phyloP scores from a whole-genome alignment of 495 filamentous ascomycete genomes.

The Pseudevernia furfuracea region DNA sequence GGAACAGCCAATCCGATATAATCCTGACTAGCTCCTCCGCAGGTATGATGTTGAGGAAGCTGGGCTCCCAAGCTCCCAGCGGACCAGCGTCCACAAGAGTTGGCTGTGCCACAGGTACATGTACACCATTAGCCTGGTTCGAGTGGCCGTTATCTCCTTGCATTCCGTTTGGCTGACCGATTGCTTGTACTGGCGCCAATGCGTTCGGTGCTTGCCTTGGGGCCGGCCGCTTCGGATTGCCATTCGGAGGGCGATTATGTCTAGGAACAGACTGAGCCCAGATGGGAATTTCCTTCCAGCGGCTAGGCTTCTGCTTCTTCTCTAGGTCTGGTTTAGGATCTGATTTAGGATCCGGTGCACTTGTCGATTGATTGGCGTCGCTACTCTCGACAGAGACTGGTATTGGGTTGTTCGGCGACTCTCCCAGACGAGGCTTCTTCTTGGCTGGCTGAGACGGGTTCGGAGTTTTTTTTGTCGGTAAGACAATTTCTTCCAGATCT shows the following conservation, averaged over 20 bases:
- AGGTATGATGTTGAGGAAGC: conserved; percentile 54
- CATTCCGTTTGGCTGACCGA: conserved; percentile 3
- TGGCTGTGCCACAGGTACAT: conserved; percentile 14
- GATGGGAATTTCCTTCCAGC: conserved; percentile 30
- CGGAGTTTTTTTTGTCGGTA: neutral
- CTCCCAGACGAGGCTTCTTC: conserved; percentile 16
- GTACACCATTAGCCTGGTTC: conserved; percentile 22
- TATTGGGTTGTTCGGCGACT: conserved; percentile 4
- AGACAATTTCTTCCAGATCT: neutral
- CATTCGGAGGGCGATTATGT: conserved; percentile 22
- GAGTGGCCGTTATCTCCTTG: conserved; percentile 16
- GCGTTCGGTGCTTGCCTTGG: conserved; percentile 30
- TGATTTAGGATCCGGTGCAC: conserved; percentile 9
- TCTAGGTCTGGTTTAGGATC: conserved; percentile 34
- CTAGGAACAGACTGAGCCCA: conserved; percentile 39
- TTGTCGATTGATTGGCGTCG: neutral
- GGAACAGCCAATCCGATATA: conserved; percentile 68
- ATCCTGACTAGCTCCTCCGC: conserved; percentile 57
- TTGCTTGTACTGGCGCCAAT: conserved; percentile 8
- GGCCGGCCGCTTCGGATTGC: conserved; percentile 24
- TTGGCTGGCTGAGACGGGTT: conserved; percentile 6
- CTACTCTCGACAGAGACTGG: conserved; percentile 2
- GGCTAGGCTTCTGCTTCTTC: conserved; percentile 30
- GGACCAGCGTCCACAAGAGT: conserved; percentile 28
- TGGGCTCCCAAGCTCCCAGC: conserved; percentile 66